Evolutionary conservation across 1,284 basidiomycete species (phyloP).

Genomic region (Moniliophthora roreri): DNA sequence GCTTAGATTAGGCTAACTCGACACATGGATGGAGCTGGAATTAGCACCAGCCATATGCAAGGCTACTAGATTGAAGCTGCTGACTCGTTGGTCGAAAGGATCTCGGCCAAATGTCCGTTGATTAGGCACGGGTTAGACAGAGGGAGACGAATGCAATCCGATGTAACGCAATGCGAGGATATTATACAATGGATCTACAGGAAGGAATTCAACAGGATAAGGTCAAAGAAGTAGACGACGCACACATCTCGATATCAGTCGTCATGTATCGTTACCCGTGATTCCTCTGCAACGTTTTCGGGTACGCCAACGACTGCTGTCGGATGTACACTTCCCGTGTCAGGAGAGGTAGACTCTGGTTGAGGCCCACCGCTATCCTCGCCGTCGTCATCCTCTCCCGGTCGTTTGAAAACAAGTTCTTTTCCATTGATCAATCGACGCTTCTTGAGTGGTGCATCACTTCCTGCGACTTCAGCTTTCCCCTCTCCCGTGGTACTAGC

Average conservation of each 20-base stretch:
- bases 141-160: no score
- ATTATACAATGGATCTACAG: no score
- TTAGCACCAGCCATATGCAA: no score
- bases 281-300: constrained; percentile 29
- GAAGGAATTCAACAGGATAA: no score
- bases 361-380: constrained; percentile 29
- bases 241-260: constrained; percentile 25
- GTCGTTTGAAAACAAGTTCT: constrained; percentile 55
- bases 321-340: constrained; percentile 4
- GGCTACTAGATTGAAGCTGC: no score
- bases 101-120: no score
- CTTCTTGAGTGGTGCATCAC: constrained; percentile 44
- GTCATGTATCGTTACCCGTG: constrained; percentile 51
- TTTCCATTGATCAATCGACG: constrained; percentile 55
- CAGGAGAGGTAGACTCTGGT: constrained; percentile 10
- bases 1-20: no score
- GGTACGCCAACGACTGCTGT: neutral
- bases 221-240: no score
- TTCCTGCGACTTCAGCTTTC: constrained; percentile 15
- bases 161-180: no score
- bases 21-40: no score
- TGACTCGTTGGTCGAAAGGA: no score
- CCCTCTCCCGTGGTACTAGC: constrained; percentile 32
- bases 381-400: constrained; percentile 48
- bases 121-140: no score